Percentiles rank a stretch among this genome's conserved stretches.
These are phyloP conservation scores for Pseudocercospora vitis DNA, from an alignment of 2,329 filamentous ascomycete species.

Conservation along the genomic window DNA sequence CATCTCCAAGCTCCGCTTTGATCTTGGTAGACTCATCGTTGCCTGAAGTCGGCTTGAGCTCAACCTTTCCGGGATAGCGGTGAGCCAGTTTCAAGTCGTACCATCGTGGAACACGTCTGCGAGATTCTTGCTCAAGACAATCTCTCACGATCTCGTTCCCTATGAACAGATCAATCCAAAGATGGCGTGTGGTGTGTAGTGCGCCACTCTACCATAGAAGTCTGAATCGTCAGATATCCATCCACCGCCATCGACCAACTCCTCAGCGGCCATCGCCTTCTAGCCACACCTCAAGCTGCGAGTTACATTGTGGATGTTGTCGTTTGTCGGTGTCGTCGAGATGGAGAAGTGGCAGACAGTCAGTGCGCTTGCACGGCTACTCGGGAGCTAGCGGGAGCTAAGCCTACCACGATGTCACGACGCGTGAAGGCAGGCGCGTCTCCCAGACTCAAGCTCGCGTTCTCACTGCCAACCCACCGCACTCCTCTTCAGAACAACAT, in stretches of 20 bases:
- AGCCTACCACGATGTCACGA: background rate
- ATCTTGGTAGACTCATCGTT: background rate
- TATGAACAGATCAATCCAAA: constrained; percentile 1
- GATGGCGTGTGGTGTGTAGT: no score
- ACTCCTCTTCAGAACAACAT: background rate
- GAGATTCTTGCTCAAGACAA: constrained; percentile 9
- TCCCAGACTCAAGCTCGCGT: background rate
- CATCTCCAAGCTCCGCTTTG: constrained; percentile 4
- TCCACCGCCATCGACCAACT: constrained; percentile 16
- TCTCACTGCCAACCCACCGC: background rate
- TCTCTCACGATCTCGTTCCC: constrained; percentile 18
- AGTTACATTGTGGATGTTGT: background rate
- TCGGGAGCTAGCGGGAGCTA: background rate
- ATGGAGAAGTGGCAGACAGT: background rate
- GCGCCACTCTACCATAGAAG: constrained; percentile 52
- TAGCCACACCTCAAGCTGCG: no score
- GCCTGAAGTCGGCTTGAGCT: background rate
- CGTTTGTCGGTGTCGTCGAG: background rate
- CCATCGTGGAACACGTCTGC: constrained; percentile 7
- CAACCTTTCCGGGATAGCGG: background rate
- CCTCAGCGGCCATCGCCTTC: constrained; percentile 9
- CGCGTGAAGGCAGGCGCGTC: constrained; percentile 8
- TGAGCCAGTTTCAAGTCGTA: constrained; percentile 9
- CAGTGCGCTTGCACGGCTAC: no score
- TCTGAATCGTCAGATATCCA: constrained; percentile 45